Conservation (phyloP, 148 eudicot species). For the Rhododendron williamsianum region DNA sequence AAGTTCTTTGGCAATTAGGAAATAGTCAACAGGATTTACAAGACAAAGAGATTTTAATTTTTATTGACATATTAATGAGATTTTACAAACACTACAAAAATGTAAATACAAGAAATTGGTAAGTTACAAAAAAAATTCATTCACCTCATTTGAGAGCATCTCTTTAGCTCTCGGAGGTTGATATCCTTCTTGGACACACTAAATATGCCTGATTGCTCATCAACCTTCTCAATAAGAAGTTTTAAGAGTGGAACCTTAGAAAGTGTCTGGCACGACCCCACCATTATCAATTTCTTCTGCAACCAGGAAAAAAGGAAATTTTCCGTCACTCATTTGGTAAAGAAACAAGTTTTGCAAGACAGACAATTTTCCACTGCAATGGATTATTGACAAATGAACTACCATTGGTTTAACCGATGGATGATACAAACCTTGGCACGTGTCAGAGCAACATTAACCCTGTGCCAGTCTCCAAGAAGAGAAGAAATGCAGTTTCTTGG, state of each 20-base stretch:
- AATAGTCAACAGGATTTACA: background rate
- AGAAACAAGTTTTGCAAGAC: background rate
- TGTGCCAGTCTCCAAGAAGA: conserved; percentile 96
- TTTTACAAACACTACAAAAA: background rate
- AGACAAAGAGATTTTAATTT: background rate
- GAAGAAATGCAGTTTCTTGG: conserved; percentile 67
- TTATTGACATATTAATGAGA: background rate
- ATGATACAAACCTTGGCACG: conserved; percentile 78
- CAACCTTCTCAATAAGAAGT: conserved; percentile 83
- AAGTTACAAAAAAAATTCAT: background rate
- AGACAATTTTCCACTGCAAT: background rate
- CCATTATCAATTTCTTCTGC: conserved; percentile 96
- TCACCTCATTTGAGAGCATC: conserved; percentile 49
- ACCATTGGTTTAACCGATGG: background rate
- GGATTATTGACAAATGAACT: background rate
- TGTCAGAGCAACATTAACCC: conserved; percentile 90
- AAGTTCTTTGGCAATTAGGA: background rate
- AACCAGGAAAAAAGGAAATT: background rate
- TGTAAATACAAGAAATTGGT: background rate
- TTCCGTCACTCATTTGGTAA: background rate
- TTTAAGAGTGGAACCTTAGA: conserved; percentile 76
- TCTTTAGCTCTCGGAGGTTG: conserved; percentile 44
- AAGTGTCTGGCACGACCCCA: conserved; percentile 79
- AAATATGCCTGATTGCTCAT: conserved; percentile 62
- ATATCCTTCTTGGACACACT: conserved; percentile 57